Percentiles rank a stretch among this genome's conserved stretches.
Conservation (phyloP, 768 basidiomycete genomes). For the Kockovaella imperatae region DNA sequence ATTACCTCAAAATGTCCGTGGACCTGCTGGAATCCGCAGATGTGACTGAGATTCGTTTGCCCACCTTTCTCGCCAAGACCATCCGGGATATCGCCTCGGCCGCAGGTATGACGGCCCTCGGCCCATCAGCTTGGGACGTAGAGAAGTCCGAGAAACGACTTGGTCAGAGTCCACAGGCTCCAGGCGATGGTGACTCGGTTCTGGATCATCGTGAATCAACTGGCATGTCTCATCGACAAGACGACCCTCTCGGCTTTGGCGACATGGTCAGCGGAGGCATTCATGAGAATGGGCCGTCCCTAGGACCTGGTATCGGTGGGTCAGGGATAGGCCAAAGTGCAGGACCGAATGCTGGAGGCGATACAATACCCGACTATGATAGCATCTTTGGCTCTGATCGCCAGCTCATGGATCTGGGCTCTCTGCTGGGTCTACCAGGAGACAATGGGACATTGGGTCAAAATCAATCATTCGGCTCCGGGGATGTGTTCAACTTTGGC, state of each 20-base stretch:
- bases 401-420: conserved; percentile 23
- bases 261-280: neutral
- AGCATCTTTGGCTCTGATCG: conserved; percentile 18
- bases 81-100: conserved; percentile 26
- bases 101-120: conserved; percentile 14
- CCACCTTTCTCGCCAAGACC: conserved; percentile 29
- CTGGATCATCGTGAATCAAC: neutral
- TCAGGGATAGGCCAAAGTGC: no score
- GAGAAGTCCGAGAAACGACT: no score
- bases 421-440: conserved; percentile 25
- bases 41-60: conserved; percentile 23
- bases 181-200: neutral
- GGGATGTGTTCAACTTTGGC: neutral
- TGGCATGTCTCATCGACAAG: neutral
- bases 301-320: no score
- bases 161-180: neutral
- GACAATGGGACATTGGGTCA: conserved; percentile 8
- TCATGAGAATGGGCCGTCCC: neutral
- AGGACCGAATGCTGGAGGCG: neutral
- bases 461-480: neutral
- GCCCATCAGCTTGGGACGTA: neutral
- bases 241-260: neutral
- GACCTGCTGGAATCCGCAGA: conserved; percentile 24
- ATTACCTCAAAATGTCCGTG: conserved; percentile 29
- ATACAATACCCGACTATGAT: conserved; percentile 16